Evolutionary conservation across 352 stramenopile genomes (phyloP), one percentile per base, ranked within the genome.

Genomic region (Phytophthora europaea): DNA sequence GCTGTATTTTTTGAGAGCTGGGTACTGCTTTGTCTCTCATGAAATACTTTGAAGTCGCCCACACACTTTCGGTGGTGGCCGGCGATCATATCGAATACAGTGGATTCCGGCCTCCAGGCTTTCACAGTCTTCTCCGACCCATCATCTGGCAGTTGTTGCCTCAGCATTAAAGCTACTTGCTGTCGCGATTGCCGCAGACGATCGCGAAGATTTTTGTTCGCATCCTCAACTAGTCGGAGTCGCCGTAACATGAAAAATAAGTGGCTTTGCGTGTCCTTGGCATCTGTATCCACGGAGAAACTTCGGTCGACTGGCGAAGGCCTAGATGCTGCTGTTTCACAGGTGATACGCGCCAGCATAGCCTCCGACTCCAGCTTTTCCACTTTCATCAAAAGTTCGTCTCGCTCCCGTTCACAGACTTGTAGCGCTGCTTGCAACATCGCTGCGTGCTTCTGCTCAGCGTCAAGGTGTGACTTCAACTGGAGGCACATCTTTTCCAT

Each of bases 401-500:
- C 65, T 4, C 67, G 58, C 55, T 81, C 75, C 23, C 33, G 57
- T 45, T 76, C 66, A 8, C 53, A 76, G 2, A 74, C 72, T 48
- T 74, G 22, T 53, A 63, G 58, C 23, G 61, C 62, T 45, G 71
- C 65, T 72, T 76, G 51, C 26, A 79, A 16, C 33, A 58, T 47
- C 2, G 51, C 65, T 20, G 16, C 20, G 13, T 56, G 66, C 23
- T 70, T 76, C 31, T 65, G 54, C 43, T 62, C 70, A n/a, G 33
- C 36, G 47, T 74, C 62, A 7, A 81, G 45, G 2, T 56, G 70
- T 52, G 75, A 61, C 31, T 81, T 58, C 16, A 81, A 20, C 33
- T 72, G 61, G 45, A 81, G 58, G 40, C 58, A 71, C 8, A 20
- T 13, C 12, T 79, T 76, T 33, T 81, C 75, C 48, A 73, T 60